phyloP scores from a whole-genome alignment of 768 basidiomycete genomes.

The Boletus subparvulus region DNA sequence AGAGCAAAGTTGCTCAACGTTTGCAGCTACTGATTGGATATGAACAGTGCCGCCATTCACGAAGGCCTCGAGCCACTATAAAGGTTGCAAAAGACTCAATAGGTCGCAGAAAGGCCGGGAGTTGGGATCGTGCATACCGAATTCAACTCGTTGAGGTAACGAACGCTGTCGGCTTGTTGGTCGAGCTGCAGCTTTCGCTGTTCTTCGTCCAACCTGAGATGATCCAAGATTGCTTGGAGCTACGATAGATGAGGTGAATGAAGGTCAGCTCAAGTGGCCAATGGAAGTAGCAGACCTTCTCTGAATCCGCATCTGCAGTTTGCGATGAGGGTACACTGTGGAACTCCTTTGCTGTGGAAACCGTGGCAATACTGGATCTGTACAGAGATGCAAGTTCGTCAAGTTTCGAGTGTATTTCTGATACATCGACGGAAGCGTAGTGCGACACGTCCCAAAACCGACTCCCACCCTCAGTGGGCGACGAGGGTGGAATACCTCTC shows the following conservation, averaged over 20 bases:
- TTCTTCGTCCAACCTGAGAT: slow-evolving; percentile 48
- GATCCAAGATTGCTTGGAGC: slow-evolving; percentile 45
- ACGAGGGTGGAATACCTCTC: slow-evolving; percentile 14
- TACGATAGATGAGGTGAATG: slow-evolving; percentile 13
- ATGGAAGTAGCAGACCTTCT: slow-evolving; percentile 18
- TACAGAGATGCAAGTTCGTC: slow-evolving; percentile 35
- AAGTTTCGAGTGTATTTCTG: slow-evolving; percentile 37
- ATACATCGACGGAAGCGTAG: slow-evolving; percentile 17
- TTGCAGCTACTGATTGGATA: slow-evolving; percentile 58
- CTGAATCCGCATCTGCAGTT: slow-evolving; percentile 5
- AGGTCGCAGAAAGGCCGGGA: background rate
- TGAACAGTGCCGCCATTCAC: slow-evolving; percentile 75
- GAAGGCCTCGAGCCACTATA: slow-evolving; percentile 81
- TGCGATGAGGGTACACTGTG: background rate
- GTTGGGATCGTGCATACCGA: slow-evolving; percentile 41
- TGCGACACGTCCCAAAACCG: background rate
- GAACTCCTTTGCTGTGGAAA: background rate
- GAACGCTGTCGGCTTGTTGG: slow-evolving; percentile 71
- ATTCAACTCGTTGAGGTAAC: slow-evolving; percentile 79
- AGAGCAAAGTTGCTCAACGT: slow-evolving; percentile 59
- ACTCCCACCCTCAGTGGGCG: background rate
- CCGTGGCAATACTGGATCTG: background rate
- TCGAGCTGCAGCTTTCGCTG: slow-evolving; percentile 51
- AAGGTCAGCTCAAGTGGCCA: background rate
- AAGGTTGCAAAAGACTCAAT: background rate